Evolutionary conservation across 129 eudicot species (phyloP).

Genomic region (Escallonia herrerae): DNA sequence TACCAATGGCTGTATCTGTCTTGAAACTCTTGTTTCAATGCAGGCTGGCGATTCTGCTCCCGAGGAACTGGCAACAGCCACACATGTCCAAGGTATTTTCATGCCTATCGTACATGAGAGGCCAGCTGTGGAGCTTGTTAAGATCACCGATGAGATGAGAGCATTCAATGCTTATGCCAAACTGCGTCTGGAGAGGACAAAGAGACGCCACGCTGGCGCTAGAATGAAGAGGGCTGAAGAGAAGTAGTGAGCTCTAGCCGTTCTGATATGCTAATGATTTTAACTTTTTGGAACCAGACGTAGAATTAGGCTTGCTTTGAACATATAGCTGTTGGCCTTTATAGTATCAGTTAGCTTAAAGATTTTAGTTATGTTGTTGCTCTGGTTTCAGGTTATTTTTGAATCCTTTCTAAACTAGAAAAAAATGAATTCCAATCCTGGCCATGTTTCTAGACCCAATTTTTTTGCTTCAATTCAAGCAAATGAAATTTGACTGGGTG

Average conservation of each 20-base stretch:
- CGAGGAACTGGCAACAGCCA: conserved; percentile 77
- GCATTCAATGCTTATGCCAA: conserved; percentile 63
- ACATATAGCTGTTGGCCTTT: no score
- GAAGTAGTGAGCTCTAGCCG: conserved; percentile 25
- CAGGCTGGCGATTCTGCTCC: conserved; percentile 79
- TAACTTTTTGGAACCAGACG: no score
- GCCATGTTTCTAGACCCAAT: no score
- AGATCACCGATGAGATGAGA: conserved; percentile 68
- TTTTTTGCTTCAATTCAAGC: no score
- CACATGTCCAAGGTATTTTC: conserved; percentile 58
- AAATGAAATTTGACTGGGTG: no score
- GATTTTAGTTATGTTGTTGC: no score
- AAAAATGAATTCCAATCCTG: no score
- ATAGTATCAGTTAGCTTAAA: no score
- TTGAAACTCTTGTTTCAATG: not conserved
- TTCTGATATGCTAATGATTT: no score
- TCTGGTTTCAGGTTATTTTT: no score
- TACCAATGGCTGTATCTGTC: not conserved
- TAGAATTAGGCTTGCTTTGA: no score
- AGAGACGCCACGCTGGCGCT: conserved; percentile 58
- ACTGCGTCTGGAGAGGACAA: conserved; percentile 60
- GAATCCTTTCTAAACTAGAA: no score
- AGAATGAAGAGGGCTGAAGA: conserved; percentile 80
- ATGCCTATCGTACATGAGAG: conserved; percentile 56
- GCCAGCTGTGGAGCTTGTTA: conserved; percentile 60